Base-by-base conservation (phyloP, 1,284 basidiomycete species). In the Apiotrichum sp. region DNA sequence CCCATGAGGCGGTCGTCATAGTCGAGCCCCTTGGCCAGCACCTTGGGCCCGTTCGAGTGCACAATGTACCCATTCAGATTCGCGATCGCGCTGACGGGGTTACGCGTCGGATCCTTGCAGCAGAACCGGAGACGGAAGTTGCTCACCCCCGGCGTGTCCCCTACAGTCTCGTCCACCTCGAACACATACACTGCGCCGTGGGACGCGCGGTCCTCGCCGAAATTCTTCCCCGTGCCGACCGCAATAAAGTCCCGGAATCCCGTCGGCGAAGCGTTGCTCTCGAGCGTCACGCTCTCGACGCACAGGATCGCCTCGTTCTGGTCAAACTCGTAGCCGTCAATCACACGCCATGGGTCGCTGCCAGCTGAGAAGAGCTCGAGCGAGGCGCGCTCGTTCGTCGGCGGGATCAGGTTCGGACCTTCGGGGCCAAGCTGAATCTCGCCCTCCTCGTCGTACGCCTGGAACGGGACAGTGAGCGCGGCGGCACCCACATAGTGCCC, bases 11-110 rank as follows among this genome's bases (percentile, higher is more conserved):
- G 87, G 71, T 97, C 91, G 72, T 98, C 93, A 36, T 88, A 84
- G 70, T 98, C 96, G 68, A 98, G 86, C 0, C 93, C 93, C 65
- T 93, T 87, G 34, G 95, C 89, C 66, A 91, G 96, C 61, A 98
- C 84, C 82, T 98, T 98, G 71, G 96, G 93, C 0, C 95, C 96
- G 85, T 97, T 93, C 0, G 93, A 93, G 16, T 90, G 90, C 31
- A 98, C 85, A 9, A 98, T 80, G 73, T 97, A 97, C 3, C 91
- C 90, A 65, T 90, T 86, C 69, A 98, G 85, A 29, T 89, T 89
- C 64, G 87, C 88, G 0, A 98, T 73, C 11, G 90, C 89, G 16
- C 89, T 92, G 16, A 98, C 91, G 2, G 93, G 91, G 6, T 91
- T 93, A 67, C 95, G 91, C 11, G 89, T 86, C 56, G 97, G 92